Conservation (phyloP, 1,284 basidiomycete genomes). For the Cerioporus squamosus region DNA sequence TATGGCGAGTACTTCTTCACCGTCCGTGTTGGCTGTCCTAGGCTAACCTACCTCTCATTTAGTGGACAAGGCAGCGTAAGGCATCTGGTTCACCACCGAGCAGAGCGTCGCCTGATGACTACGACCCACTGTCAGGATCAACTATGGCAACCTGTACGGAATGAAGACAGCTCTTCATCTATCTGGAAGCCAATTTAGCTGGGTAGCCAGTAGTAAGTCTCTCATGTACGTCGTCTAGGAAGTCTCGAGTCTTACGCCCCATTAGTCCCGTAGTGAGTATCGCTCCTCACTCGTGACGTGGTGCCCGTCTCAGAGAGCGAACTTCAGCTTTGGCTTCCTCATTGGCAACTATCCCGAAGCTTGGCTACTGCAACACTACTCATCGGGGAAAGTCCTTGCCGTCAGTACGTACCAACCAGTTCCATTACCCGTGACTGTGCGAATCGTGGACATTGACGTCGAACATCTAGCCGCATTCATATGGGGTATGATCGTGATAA, state of each 20-base stretch:
- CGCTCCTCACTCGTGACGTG: neutral
- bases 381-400: constrained; percentile 22
- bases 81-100: no score
- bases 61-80: no score
- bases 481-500: constrained; percentile 23
- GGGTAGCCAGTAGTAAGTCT: constrained; percentile 26
- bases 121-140: constrained; percentile 5
- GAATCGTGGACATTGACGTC: no score
- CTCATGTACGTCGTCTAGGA: no score
- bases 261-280: neutral
- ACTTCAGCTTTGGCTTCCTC: constrained; percentile 22
- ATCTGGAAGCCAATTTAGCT: constrained; percentile 21
- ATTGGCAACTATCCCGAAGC: constrained; percentile 27
- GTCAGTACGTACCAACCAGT: constrained; percentile 12
- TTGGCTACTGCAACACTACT: constrained; percentile 26
- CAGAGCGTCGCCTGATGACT: no score
- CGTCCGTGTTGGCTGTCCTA: no score
- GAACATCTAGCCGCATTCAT: constrained; percentile 23
- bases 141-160: constrained; percentile 27
- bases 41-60: no score
- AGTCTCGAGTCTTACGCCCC: no score
- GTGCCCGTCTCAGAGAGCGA: no score
- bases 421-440: no score
- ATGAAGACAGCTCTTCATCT: constrained; percentile 23
- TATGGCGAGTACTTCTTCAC: no score